A percentile compares a stretch with the other conserved stretches of the same genome.
phyloP scores from a whole-genome alignment of 176 grass and related monocot species.

The Lolium multiflorum region DNA sequence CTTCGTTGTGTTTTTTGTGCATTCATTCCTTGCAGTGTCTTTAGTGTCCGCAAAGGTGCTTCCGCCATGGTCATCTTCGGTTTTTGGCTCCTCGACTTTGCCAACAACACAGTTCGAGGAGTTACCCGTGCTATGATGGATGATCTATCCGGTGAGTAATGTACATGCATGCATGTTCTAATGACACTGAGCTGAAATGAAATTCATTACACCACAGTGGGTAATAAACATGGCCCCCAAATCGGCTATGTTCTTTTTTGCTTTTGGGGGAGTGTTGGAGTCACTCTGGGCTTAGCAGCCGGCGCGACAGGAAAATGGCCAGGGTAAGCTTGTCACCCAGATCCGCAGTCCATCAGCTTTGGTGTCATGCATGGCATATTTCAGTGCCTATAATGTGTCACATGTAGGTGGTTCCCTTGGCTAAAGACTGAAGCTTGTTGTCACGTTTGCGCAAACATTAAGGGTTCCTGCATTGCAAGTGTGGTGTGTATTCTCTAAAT shows the following conservation, averaged over 20 bases:
- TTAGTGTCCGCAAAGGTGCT: conserved; percentile 3
- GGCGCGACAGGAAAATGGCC: neutral
- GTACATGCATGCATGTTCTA: neutral
- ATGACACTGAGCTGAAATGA: neutral
- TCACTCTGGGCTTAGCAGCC: neutral
- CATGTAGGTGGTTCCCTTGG: neutral
- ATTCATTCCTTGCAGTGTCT: neutral
- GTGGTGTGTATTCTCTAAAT: neutral
- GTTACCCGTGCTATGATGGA: neutral
- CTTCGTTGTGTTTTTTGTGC: neutral
- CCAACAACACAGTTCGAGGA: neutral
- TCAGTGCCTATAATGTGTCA: neutral
- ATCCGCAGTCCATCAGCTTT: neutral
- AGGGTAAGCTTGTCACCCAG: neutral
- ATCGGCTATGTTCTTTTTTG: neutral
- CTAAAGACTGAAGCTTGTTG: neutral
- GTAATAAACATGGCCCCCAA: neutral
- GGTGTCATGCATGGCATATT: neutral
- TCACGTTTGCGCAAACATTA: neutral
- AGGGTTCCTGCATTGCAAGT: neutral
- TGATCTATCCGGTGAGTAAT: neutral
- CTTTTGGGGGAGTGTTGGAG: neutral
- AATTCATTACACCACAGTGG: neutral
- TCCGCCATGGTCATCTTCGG: neutral
- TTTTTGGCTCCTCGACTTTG: neutral